Evolutionary conservation across 192 early-diverging fungal species (phyloP).

Genomic region (Umbelopsis sp.): DNA sequence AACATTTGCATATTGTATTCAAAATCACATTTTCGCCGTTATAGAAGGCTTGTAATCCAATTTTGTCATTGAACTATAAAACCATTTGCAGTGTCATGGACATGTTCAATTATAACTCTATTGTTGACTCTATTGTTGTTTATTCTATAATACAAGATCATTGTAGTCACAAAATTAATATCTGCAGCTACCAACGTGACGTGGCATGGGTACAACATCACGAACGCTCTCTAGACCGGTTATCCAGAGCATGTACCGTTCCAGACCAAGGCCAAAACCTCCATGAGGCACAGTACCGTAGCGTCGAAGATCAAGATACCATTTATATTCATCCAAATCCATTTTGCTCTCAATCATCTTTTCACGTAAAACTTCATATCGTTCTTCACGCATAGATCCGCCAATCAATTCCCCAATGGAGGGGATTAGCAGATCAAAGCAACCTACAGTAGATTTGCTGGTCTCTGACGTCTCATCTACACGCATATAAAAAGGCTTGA

Average conservation of each 20-base stretch:
- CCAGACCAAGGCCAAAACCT: constrained; percentile 91
- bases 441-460: constrained; percentile 67
- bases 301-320: constrained; percentile 84
- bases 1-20: constrained; percentile 14
- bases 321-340: constrained; percentile 70
- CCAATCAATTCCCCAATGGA: constrained; percentile 85
- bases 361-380: constrained; percentile 52
- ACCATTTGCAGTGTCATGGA: too few species aligned
- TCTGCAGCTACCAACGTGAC: constrained; percentile 53
- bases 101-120: too few species aligned
- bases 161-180: constrained; percentile 34
- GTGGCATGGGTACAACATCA: constrained; percentile 66
- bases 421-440: constrained; percentile 83
- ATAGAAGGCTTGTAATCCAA: too few species aligned
- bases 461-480: constrained; percentile 48
- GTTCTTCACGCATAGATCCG: constrained; percentile 82
- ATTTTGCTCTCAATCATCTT: constrained; percentile 59
- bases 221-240: constrained; percentile 81
- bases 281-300: constrained; percentile 87
- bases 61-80: too few species aligned
- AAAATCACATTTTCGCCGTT: too few species aligned
- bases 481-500: constrained; percentile 93
- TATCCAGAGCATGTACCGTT: constrained; percentile 75
- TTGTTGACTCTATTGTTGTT: too few species aligned
- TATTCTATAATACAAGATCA: not conserved